Conservation (phyloP, 805 yeast species). For the Cephaloascus albidus region DNA sequence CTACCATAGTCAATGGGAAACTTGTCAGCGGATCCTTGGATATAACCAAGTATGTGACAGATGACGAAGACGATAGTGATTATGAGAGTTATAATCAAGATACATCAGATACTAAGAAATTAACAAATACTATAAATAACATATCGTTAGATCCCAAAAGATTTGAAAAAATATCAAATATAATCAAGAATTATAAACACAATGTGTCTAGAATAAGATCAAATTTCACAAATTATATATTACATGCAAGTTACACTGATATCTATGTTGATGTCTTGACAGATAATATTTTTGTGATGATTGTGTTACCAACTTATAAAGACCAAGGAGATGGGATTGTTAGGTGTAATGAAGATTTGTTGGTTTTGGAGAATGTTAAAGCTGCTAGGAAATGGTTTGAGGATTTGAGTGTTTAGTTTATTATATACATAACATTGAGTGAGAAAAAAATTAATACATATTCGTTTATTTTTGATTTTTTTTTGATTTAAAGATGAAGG, state of each 20-base stretch:
- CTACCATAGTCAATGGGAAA: too few relatives aligned
- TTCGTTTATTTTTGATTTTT: not conserved
- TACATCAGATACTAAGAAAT: constrained; percentile 3
- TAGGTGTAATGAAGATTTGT: constrained; percentile 28
- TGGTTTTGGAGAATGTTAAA: constrained; percentile 47
- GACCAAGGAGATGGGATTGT: constrained; percentile 6
- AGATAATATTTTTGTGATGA: constrained; percentile 53
- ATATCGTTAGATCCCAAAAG: constrained; percentile 71
- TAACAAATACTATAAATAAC: constrained; percentile 5
- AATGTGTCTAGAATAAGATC: constrained; percentile 82
- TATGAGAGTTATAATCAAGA: not conserved
- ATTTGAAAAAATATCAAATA: constrained; percentile 88
- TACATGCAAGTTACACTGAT: constrained; percentile 47
- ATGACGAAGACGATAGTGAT: not conserved
- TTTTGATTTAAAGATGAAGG: not conserved
- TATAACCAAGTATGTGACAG: not conserved
- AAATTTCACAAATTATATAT: constrained; percentile 66
- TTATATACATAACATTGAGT: not conserved
- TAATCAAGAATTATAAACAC: constrained; percentile 90
- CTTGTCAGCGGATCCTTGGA: not conserved
- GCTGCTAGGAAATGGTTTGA: constrained; percentile 49
- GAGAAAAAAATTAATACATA: not conserved
- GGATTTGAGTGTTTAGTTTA: constrained; percentile 12
- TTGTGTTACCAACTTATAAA: constrained; percentile 38
- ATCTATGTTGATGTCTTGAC: constrained; percentile 47